Conservation (phyloP, 2,329 filamentous ascomycete species). For the Sporothrix globosa region DNA sequence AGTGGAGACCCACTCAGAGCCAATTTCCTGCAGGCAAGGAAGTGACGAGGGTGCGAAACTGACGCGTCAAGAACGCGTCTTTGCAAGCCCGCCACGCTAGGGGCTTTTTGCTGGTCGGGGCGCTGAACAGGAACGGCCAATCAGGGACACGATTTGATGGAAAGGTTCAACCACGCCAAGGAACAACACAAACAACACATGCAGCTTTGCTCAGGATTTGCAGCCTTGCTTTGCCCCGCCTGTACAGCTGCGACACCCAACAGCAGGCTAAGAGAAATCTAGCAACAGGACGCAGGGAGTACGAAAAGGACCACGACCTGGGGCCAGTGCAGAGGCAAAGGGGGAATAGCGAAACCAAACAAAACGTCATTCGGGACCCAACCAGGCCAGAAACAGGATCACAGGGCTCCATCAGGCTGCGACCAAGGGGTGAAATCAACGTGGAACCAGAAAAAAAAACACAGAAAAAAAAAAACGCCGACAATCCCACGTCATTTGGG, state of each 20-base stretch:
- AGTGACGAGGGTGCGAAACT: constrained; percentile 30
- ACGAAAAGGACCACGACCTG: background rate
- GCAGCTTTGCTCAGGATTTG: background rate
- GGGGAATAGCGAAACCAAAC: constrained; percentile 24
- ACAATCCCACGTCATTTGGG: constrained; percentile 22
- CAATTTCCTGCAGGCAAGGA: constrained; percentile 20
- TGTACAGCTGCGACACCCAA: background rate
- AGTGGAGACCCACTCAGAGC: constrained; percentile 28
- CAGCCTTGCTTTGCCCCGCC: constrained; percentile 20
- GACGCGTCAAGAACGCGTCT: constrained; percentile 35
- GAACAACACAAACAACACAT: background rate
- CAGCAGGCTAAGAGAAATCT: background rate
- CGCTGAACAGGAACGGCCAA: constrained; percentile 28
- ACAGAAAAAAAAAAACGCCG: background rate
- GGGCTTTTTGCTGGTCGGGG: constrained; percentile 7
- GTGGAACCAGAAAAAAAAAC: background rate
- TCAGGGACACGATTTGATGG: constrained; percentile 6
- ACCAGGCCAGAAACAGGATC: constrained; percentile 1
- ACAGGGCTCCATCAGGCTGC: constrained; percentile 16
- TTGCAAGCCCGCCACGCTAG: background rate
- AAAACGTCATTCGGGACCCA: constrained; percentile 29
- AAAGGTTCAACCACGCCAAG: constrained; percentile 18
- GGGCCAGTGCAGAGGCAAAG: constrained; percentile 12
- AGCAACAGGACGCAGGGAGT: background rate
- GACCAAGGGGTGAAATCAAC: constrained; percentile 10